A percentile compares a stretch with the other conserved stretches of the same genome.
Conservation (phyloP, 2,329 filamentous ascomycete species). For the Dothidotthia symphoricarpi region DNA sequence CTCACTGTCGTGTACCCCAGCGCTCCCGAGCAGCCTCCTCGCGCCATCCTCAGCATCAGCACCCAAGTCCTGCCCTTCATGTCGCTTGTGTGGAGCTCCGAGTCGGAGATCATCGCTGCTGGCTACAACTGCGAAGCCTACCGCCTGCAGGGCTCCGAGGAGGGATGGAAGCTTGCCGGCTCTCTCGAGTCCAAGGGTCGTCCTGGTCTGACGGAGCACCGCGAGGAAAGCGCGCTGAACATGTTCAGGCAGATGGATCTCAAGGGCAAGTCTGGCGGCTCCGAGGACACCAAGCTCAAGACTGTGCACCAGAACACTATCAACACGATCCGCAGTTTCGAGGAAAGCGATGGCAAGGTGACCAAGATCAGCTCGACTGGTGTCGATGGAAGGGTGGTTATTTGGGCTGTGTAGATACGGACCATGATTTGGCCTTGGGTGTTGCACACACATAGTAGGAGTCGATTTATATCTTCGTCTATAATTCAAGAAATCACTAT, state of each 20-base stretch:
- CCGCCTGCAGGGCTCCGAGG: slow-evolving; percentile 74
- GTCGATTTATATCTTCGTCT: too few species aligned
- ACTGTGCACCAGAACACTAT: slow-evolving; percentile 98
- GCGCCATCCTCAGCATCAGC: slow-evolving; percentile 83
- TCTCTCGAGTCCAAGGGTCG: slow-evolving; percentile 73
- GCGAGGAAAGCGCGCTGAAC: slow-evolving; percentile 91
- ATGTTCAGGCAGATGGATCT: slow-evolving; percentile 99
- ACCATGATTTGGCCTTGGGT: too few species aligned
- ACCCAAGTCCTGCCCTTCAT: slow-evolving; percentile 91
- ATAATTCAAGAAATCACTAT: too few species aligned
- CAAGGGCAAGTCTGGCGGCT: slow-evolving; percentile 71
- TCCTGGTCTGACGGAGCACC: slow-evolving; percentile 58
- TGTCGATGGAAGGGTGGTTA: slow-evolving; percentile 50
- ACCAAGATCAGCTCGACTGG: slow-evolving; percentile 72
- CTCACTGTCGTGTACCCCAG: slow-evolving; percentile 95
- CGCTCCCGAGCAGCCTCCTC: slow-evolving; percentile 84
- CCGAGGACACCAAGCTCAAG: slow-evolving; percentile 90
- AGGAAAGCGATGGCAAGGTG: slow-evolving; percentile 63
- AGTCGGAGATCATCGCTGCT: slow-evolving; percentile 91
- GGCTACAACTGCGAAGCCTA: slow-evolving; percentile 89
- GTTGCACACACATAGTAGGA: too few species aligned
- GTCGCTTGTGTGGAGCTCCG: slow-evolving; percentile 86
- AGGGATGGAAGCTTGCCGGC: slow-evolving; percentile 80
- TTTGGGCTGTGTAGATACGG: slow-evolving; percentile 46
- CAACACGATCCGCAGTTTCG: slow-evolving; percentile 75